Conservation (phyloP, 2,329 filamentous ascomycete genomes). For the Diaporthe eres region DNA sequence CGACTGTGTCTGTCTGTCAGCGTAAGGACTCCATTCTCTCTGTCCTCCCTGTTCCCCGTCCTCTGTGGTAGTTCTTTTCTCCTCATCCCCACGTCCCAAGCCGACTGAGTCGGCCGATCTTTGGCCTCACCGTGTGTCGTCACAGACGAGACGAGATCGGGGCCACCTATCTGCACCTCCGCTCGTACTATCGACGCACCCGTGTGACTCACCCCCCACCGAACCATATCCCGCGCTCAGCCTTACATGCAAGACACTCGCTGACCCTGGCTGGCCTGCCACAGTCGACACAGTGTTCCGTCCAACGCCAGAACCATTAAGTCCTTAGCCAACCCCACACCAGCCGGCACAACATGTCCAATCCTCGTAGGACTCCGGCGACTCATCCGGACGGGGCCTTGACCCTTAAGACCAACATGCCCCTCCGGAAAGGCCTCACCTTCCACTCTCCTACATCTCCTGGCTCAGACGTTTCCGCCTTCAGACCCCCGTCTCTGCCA, state of each 20-base stretch:
- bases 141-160: constrained; percentile 35
- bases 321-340: constrained; percentile 45
- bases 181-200: constrained; percentile 31
- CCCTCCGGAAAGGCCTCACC: constrained; percentile 80
- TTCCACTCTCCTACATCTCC: constrained; percentile 68
- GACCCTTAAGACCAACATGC: constrained; percentile 67
- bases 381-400: constrained; percentile 60
- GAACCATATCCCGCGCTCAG: constrained; percentile 39
- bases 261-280: constrained; percentile 38
- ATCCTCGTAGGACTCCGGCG: constrained; percentile 58
- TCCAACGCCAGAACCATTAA: constrained; percentile 38
- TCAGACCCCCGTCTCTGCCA: constrained; percentile 68
- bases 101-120: constrained; percentile 37
- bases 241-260: constrained; percentile 42
- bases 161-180: constrained; percentile 15
- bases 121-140: constrained; percentile 42
- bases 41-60: constrained; percentile 26
- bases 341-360: constrained; percentile 51
- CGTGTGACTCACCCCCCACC: constrained; percentile 40
- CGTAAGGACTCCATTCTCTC: constrained; percentile 36
- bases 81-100: constrained; percentile 28
- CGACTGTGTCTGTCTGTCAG: constrained; percentile 9
- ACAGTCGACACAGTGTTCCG: constrained; percentile 37
- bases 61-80: constrained; percentile 17
- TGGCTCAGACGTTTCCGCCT: constrained; percentile 52